Conservation (phyloP, 345 rosid species). For the Aquilaria malaccensis region DNA sequence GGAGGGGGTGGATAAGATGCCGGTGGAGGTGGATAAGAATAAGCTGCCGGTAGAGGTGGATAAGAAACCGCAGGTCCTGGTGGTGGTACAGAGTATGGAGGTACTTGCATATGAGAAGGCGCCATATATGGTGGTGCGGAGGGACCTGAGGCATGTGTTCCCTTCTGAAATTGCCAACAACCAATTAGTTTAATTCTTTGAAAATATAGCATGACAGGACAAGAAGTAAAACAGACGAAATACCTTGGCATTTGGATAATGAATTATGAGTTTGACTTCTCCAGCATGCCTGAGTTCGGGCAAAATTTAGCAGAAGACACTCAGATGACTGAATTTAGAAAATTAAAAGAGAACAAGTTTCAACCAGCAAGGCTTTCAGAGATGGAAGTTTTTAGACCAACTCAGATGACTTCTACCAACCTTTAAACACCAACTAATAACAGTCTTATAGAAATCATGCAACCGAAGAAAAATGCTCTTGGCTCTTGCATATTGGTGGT, state of each 20-base stretch:
- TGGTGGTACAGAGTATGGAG: slow-evolving; percentile 6
- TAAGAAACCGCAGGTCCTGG: slow-evolving; percentile 14
- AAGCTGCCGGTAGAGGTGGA: slow-evolving; percentile 10
- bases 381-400: too few relatives aligned
- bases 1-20: slow-evolving; percentile 1
- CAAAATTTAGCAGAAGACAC: slow-evolving; percentile 2
- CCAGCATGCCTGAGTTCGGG: slow-evolving; percentile 30
- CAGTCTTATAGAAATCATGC: too few relatives aligned
- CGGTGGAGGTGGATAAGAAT: slow-evolving; percentile 17
- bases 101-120: slow-evolving; percentile 8
- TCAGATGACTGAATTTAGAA: too few relatives aligned
- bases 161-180: neutral
- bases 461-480: too few relatives aligned
- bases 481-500: too few relatives aligned
- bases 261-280: slow-evolving; percentile 37
- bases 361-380: too few relatives aligned
- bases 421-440: too few relatives aligned
- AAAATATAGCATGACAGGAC: neutral
- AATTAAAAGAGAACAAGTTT: too few relatives aligned
- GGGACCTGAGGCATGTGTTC: slow-evolving; percentile 8
- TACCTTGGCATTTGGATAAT: slow-evolving; percentile 25
- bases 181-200: neutral
- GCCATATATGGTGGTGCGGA: slow-evolving; percentile 11
- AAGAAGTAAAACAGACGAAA: neutral
- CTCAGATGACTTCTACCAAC: too few relatives aligned